Evolutionary conservation across 345 rosid genomes (phyloP).

Genomic region (Bruguiera sexangula): DNA sequence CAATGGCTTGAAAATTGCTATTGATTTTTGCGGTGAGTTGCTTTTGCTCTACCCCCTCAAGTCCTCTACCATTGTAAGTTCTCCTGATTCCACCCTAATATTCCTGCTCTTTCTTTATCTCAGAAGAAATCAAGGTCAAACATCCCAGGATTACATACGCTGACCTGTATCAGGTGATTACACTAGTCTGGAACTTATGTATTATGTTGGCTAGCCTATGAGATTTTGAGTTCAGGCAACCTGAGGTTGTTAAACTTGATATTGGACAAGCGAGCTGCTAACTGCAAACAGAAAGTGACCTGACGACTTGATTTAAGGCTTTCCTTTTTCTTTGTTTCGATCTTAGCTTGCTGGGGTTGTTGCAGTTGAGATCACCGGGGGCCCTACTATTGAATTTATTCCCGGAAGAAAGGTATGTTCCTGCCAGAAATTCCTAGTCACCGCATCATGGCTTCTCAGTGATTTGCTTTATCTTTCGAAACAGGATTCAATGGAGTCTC

Average conservation of each 20-base stretch:
- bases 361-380: constrained; percentile 80
- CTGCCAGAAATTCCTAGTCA: not conserved
- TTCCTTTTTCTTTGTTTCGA: constrained; percentile 1
- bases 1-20: constrained; percentile 58
- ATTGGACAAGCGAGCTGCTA: no score
- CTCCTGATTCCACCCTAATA: not conserved
- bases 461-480: not conserved
- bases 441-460: not conserved
- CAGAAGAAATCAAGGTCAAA: constrained; percentile 63
- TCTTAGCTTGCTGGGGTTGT: constrained; percentile 84
- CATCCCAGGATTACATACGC: constrained; percentile 69
- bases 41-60: not conserved
- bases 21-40: constrained; percentile 65
- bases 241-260: no score
- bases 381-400: constrained; percentile 59
- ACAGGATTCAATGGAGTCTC: constrained; percentile 54
- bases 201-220: no score
- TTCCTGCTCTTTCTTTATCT: not conserved
- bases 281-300: no score
- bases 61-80: no score
- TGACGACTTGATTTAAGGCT: not conserved
- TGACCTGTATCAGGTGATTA: constrained; percentile 71
- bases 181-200: not conserved
- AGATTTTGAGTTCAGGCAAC: no score
- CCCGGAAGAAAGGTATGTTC: constrained; percentile 72